These are phyloP conservation scores for Aspergillus puulaauensis DNA, from an alignment of 2,329 filamentous ascomycete genomes.

Conservation along the genomic window DNA sequence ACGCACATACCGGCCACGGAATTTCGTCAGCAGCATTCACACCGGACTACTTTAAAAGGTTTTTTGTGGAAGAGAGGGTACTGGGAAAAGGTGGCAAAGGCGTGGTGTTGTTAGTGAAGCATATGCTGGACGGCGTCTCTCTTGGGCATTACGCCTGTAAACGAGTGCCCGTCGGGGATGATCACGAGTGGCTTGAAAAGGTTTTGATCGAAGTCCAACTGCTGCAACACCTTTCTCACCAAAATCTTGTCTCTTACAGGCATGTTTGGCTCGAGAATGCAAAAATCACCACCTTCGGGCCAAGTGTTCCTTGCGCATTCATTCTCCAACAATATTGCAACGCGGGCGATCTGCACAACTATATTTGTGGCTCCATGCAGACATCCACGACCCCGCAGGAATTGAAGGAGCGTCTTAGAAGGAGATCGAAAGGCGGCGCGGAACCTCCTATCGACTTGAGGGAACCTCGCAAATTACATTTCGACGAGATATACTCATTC, in stretches of 20 bases:
- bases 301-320: constrained; percentile 89
- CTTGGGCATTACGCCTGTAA: constrained; percentile 96
- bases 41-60: constrained; percentile 86
- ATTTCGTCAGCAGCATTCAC: constrained; percentile 88
- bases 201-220: constrained; percentile 91
- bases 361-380: constrained; percentile 71
- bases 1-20: constrained; percentile 55
- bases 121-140: constrained; percentile 84
- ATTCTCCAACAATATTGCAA: constrained; percentile 99
- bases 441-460: constrained; percentile 60
- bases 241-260: constrained; percentile 92
- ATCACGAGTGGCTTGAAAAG: constrained; percentile 94
- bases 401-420: constrained; percentile 81
- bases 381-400: constrained; percentile 71
- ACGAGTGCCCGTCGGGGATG: constrained; percentile 89
- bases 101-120: constrained; percentile 88
- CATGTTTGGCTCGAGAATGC: constrained; percentile 97
- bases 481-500: constrained; percentile 95
- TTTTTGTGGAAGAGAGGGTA: constrained; percentile 86
- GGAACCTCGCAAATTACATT: constrained; percentile 59
- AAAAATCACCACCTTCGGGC: constrained; percentile 79
- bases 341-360: constrained; percentile 82
- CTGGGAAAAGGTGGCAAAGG: constrained; percentile 90
- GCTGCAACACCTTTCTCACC: constrained; percentile 85
- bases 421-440: constrained; percentile 73